Evolutionary conservation across 805 yeast genomes (phyloP).

Genomic region (Wickerhamomyces canadensis): DNA sequence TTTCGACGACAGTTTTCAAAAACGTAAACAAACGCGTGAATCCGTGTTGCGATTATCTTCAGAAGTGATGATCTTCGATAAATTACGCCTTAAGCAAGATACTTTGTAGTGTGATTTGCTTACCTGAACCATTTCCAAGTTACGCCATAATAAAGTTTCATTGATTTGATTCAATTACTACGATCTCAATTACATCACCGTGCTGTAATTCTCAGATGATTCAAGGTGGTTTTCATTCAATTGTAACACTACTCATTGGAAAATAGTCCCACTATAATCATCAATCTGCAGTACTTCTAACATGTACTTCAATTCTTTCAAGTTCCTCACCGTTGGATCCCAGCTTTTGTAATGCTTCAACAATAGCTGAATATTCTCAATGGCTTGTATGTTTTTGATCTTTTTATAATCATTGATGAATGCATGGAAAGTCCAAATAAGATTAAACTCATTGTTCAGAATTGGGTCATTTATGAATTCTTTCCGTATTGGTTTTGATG

Average conservation of each 20-base stretch:
- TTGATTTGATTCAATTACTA: no score
- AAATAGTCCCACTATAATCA: conserved; percentile 16
- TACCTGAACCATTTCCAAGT: no score
- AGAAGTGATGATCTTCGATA: no score
- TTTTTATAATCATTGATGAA: conserved; percentile 29
- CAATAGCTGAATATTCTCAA: conserved; percentile 6
- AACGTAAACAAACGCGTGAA: conserved; percentile 2
- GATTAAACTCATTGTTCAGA: conserved; percentile 30
- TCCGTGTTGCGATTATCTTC: no score
- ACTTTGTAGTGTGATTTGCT: no score
- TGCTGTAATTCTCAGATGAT: no score
- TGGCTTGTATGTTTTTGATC: conserved; percentile 27
- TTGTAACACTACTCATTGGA: background rate
- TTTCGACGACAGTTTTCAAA: background rate
- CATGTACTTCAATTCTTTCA: conserved; percentile 20
- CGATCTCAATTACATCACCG: no score
- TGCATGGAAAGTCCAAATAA: conserved; percentile 39
- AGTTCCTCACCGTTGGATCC: conserved; percentile 13
- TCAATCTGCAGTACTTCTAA: conserved; percentile 21
- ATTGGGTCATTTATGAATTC: conserved; percentile 10
- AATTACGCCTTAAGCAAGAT: no score
- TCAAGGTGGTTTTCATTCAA: background rate
- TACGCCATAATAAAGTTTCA: no score
- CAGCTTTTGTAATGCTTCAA: conserved; percentile 10
- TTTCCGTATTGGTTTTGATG: background rate